Base-by-base conservation (phyloP, 768 basidiomycete genomes). In the Rhodosporidiobolus sp. region DNA sequence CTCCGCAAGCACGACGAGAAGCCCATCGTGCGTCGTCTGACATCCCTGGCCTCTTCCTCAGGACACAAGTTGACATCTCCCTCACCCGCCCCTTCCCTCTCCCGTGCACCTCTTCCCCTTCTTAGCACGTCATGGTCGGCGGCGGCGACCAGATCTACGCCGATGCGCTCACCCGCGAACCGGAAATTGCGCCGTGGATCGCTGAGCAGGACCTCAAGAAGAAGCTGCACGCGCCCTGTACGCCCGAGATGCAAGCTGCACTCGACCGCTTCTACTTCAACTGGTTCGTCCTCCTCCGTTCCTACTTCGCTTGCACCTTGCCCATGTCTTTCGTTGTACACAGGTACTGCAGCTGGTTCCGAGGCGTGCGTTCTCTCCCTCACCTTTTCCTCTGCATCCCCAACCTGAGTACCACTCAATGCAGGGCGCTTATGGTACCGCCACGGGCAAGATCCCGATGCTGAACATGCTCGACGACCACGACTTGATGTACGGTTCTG, bases 121-220 rank as follows among this genome's bases (percentile, higher is more conserved):
- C 52, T 24, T 34, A 66, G 65, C 95, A 99, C 78, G 87, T 84
- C n/a, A 84, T 98, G 48, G 88, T 96, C 11, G 95, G 95, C 26
- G 95, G 95, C 10, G 87, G 78, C 35, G 78, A 78, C 55, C 77
- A 78, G 57, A 50, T 76, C 43, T 72, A 71, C 58, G 66, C 57
- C 34, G 61, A 65, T 52, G 61, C 65, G 48, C 80, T 99, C 63
- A 89, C 88, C 69, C 86, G 90, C 71, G 95, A 98, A 79, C 90
- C 91, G 14, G 92, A 94, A 79, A 80, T 94, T 81, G 90, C 91
- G 81, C 88, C 87, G 28, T 99, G 96, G 94, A 84, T 93, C 17
- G 84, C 84, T 20, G 83, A 84, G 54, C 80, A 85, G 65, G 88
- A 88, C 74, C 80, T 85, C 2, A 83, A 87, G 26, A 83, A 83